phyloP scores from a whole-genome alignment of 208 protist species.

The Trypanosoma cruzi region DNA sequence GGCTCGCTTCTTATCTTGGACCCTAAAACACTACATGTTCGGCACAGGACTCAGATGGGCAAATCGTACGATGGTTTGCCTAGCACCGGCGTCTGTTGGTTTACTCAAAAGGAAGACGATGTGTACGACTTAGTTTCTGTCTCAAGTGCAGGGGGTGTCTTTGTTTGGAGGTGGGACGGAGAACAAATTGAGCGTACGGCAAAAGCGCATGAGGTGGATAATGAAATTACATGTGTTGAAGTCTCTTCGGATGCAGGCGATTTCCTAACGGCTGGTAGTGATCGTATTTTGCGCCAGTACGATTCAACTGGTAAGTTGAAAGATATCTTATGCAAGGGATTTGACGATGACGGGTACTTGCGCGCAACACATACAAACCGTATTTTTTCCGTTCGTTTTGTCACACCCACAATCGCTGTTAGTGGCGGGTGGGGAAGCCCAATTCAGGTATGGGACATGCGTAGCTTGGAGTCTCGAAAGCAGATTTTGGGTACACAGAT shows the following conservation, averaged over 20 bases:
- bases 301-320: constrained; percentile 37
- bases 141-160: constrained; percentile 59
- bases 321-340: constrained; percentile 37
- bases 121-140: constrained; percentile 51
- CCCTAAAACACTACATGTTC: constrained; percentile 23
- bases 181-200: constrained; percentile 24
- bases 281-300: constrained; percentile 86
- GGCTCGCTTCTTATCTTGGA: constrained; percentile 52
- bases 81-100: constrained; percentile 65
- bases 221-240: constrained; percentile 76
- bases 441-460: constrained; percentile 90
- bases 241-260: constrained; percentile 44
- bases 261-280: constrained; percentile 84
- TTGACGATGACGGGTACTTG: constrained; percentile 34
- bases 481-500: constrained; percentile 59
- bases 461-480: constrained; percentile 44
- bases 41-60: constrained; percentile 25
- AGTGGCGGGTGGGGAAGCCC: constrained; percentile 90
- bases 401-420: constrained; percentile 42
- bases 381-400: constrained; percentile 79
- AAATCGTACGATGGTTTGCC: constrained; percentile 50
- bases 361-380: constrained; percentile 75
- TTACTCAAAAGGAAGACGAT: constrained; percentile 15
- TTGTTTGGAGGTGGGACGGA: constrained; percentile 63
- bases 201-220: constrained; percentile 45